Base-by-base conservation (phyloP, 108 stramenopile genomes). In the Mayamaea pseudoterrestris region DNA sequence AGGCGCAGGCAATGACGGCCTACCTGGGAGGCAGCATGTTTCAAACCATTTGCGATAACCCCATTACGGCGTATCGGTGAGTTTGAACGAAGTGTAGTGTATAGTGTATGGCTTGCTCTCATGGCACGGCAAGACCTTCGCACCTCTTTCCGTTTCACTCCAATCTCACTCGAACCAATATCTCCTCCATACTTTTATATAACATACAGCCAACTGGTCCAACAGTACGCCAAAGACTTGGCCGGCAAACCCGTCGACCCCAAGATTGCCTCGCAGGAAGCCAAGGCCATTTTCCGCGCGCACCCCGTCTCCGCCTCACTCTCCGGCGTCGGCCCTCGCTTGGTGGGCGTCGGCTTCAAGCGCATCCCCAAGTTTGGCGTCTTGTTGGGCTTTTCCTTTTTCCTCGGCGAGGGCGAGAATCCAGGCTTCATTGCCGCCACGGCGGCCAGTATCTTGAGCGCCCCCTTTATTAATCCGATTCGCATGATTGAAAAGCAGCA, bases 401-500 rank as follows among this genome's bases (percentile, higher is more conserved):
- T 93, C 53, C 44, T 93, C 52, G 85, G 81, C 27, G 82, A 78
- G 46, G 83, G 77, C 29, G 90, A 86, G 17, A 69, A 68, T 41
- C 80, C 84, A 6, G 79, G 83, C 25, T 49, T 71, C 52, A 44
- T 64, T 7, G 76, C 90, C 22, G 90, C 90, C 34, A 79, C 78
- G 35, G 85, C 80, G 27, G 90, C 90, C 11, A 80, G 78, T 16
- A 73, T 93, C 41, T 61, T 85, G 8, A 70, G 68, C 26, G 90
- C 90, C 24, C 83, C 83, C 5, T 93, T 93, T 53, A 93, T 93
- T 63, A 93, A 93, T 51, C 90, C 90, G 34, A 89, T 93, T 47
- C 81, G 91, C 21, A 89, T 93, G 86, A 89, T 93, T 67, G 91
- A 93, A 64, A 93, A 93, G 77, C 91, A 93, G 57, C 91, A 93